These are phyloP conservation scores for Aaosphaeria pasadenensis DNA, from an alignment of 2,329 filamentous ascomycete genomes.

Conservation along the genomic window DNA sequence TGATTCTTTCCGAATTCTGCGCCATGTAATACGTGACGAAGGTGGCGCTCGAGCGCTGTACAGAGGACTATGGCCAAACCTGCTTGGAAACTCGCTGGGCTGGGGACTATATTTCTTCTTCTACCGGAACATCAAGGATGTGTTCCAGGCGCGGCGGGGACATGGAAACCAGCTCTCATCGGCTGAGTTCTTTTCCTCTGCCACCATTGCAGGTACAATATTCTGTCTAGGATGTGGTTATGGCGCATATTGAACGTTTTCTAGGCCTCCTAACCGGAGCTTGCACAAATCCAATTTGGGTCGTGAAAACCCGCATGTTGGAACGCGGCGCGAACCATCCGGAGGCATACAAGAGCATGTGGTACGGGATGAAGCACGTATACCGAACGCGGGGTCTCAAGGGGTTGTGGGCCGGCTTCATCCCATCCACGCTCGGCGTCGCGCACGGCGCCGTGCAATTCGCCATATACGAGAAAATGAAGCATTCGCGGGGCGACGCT, in stretches of 20 bases:
- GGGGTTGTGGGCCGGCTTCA: slow-evolving; percentile 85
- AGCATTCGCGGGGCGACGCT: slow-evolving; percentile 54
- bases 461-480: slow-evolving; percentile 81
- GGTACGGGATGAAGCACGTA: slow-evolving; percentile 66
- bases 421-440: slow-evolving; percentile 80
- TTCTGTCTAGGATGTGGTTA: not conserved
- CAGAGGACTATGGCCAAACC: slow-evolving; percentile 83
- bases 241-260: slow-evolving; percentile 17
- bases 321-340: slow-evolving; percentile 71
- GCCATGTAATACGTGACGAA: slow-evolving; percentile 53
- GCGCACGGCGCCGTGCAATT: slow-evolving; percentile 94
- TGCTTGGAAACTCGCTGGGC: slow-evolving; percentile 83
- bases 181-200: slow-evolving; percentile 77
- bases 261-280: slow-evolving; percentile 70
- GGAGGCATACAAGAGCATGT: slow-evolving; percentile 80
- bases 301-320: slow-evolving; percentile 96
- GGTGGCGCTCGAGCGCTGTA: slow-evolving; percentile 70
- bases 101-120: slow-evolving; percentile 92
- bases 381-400: slow-evolving; percentile 66
- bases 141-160: slow-evolving; percentile 44
- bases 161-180: slow-evolving; percentile 50
- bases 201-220: slow-evolving; percentile 55
- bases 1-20: slow-evolving; percentile 52
- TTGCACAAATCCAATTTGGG: slow-evolving; percentile 95
- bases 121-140: slow-evolving; percentile 59